These are phyloP conservation scores for Colletotrichum zoysiae DNA, from an alignment of 2,329 filamentous ascomycete species.

Conservation along the genomic window DNA sequence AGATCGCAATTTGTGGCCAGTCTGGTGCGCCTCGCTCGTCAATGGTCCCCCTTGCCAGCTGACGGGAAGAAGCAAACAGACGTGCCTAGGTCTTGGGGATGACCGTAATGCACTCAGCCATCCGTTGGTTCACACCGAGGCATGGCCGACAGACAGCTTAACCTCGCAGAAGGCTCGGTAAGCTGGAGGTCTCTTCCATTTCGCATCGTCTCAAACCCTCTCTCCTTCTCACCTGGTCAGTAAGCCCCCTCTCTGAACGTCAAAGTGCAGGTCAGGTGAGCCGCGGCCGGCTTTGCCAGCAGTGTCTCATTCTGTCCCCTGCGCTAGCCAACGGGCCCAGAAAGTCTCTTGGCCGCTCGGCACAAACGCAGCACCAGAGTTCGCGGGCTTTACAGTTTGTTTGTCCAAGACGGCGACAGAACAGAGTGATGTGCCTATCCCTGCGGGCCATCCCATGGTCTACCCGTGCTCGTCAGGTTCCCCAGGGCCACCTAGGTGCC, in stretches of 20 bases:
- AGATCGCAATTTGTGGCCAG: conserved; percentile 24
- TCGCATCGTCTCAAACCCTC: conserved; percentile 12
- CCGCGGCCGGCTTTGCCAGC: conserved; percentile 32
- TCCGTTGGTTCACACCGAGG: conserved; percentile 34
- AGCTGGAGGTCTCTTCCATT: neutral
- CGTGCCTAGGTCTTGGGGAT: conserved; percentile 13
- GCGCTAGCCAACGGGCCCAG: conserved; percentile 18
- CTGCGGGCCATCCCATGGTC: conserved; percentile 27
- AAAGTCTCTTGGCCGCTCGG: neutral
- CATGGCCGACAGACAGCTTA: neutral
- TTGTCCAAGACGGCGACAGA: conserved; percentile 2
- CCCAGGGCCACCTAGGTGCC: conserved; percentile 19
- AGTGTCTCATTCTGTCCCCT: conserved; percentile 25
- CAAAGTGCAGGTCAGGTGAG: conserved; percentile 31
- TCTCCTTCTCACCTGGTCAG: conserved; percentile 12
- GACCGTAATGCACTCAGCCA: conserved; percentile 8
- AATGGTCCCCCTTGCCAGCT: conserved; percentile 13
- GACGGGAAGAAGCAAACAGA: conserved; percentile 29
- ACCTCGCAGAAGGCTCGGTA: conserved; percentile 18
- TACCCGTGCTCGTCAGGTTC: conserved; percentile 26
- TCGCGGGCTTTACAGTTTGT: conserved; percentile 27
- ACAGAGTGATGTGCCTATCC: conserved; percentile 17
- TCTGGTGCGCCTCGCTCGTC: conserved; percentile 14
- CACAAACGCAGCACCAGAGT: conserved; percentile 22
- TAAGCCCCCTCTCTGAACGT: conserved; percentile 7